Evolutionary conservation across 176 grass and related monocot genomes (phyloP), one percentile per base, ranked within the genome.

Genomic region (Themeda triandra): DNA sequence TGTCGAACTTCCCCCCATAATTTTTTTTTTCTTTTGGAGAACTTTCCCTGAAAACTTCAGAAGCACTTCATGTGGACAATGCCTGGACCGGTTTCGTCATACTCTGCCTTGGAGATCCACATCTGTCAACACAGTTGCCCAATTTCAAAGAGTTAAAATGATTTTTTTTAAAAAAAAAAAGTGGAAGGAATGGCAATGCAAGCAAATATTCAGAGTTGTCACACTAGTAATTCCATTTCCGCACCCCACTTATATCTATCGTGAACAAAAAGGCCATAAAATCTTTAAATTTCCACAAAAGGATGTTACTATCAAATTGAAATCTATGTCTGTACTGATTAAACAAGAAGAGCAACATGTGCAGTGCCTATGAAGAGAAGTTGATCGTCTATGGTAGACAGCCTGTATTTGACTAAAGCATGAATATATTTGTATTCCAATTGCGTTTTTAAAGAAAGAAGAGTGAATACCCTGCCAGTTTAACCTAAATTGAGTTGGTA

Each of bases 51-150:
- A 8, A 40, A 40, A 40, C 0, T 0, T 92, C 40, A 96, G 74
- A 96, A 96, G 78, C 94, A 96, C 78, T 93, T 96, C 81, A 88
- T 90, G 91, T 96, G 94, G 36, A 96, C 94, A 41, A 93, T 93
- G 19, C 87, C 49, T 0, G 91, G 91, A 66, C 94, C 91, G 30
- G 89, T 78, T 86, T 96, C 91, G 14, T 96, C 91, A 2, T 96
- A 96, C 84, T 96, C 94, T 65, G 10, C 91, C 89, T 93, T 96
- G 5, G 94, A 86, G 68, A 96, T 93, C 94, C 94, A 96, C 94
- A 96, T 96, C 94, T 96, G 78, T 45, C 59, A 78, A 78, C 27
- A 59, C 0, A 82, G 67, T 31, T 2, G 46, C 6, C 53, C 8
- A 13, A 9, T 30, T 37, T 90, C 4, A 86, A 18, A 32, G 12